Evolutionary conservation across 768 basidiomycete genomes (phyloP), one percentile per base, ranked within the genome.

Genomic region (Russula earlei): DNA sequence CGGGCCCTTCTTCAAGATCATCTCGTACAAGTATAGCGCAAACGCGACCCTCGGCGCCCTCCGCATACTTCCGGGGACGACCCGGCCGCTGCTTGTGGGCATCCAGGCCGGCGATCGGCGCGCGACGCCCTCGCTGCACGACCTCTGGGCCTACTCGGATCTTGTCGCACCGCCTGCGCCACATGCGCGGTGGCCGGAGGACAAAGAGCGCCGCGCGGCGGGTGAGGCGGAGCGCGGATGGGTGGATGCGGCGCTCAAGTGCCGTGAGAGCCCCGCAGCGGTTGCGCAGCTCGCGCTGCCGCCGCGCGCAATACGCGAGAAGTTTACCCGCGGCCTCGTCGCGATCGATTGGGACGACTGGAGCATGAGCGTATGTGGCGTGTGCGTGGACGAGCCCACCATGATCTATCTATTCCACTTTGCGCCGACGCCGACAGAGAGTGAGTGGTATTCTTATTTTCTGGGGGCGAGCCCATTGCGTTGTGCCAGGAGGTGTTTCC

Each of bases 321-420:
- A 20, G 40, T 59, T 62, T 37, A 40, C 49, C 6, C 51, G 48
- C 0, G 60, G 60, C 1, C 31, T 62, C 14, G 42, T 43, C 17
- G 37, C 53, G 33, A 43, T 62, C 17, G 58, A 54, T 31, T 62
- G 60, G 60, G 60, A 62, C 19, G 60, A 62, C 9, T 62, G 58
- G 53, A 45, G 58, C 31, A 60, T 60, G 52, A 54, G 36, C 19
- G 24, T 62, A 41, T 55, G 52, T 31, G 54, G 45, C 24, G 58
- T 55, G 25, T 54, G 58, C 45, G 40, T 31, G 37, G 43, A 42
- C 27, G 58, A 60, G 12, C 58, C 60, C 36, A 47, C 24, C 22
- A 43, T 41, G 43, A 51, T 62, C 10, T 62, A 60, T 38, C 20
- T 62, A 31, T 55, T 60, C 50, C 58, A 62, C 36, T 62, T 55